A percentile compares a stretch with the other conserved stretches of the same genome.
phyloP scores from a whole-genome alignment of 2,329 filamentous ascomycete genomes.

The Parastagonospora avenae region DNA sequence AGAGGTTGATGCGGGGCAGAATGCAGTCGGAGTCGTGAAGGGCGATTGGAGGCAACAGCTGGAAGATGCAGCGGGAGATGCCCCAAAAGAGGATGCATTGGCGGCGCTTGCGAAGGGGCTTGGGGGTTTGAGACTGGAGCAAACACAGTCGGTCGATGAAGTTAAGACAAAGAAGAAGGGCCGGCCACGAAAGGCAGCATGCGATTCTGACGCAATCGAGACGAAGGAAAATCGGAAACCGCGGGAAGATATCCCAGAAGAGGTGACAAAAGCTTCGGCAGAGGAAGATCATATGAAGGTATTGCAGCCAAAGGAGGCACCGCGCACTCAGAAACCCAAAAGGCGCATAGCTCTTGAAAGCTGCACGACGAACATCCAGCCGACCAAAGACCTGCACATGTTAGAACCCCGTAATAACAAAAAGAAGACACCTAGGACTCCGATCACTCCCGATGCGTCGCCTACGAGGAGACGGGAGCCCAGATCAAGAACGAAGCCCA shows the following conservation, averaged over 20 bases:
- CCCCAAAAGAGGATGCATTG: slow-evolving; percentile 1
- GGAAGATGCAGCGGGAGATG: slow-evolving; percentile 5
- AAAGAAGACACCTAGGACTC: neutral
- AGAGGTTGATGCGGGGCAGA: slow-evolving; percentile 4
- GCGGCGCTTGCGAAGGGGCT: slow-evolving; percentile 7
- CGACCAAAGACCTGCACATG: neutral
- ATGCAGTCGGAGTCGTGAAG: slow-evolving; percentile 1
- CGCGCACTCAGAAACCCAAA: neutral
- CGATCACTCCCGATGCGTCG: slow-evolving; percentile 4
- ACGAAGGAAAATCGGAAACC: slow-evolving; percentile 7
- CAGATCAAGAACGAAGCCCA: slow-evolving; percentile 14
- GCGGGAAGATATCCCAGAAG: neutral
- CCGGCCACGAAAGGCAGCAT: slow-evolving; percentile 6
- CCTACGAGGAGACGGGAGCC: slow-evolving; percentile 12
- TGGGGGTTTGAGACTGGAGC: slow-evolving; percentile 7
- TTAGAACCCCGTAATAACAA: neutral
- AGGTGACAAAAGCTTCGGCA: neutral
- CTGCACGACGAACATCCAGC: neutral
- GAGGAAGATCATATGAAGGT: neutral
- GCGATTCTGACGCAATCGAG: neutral
- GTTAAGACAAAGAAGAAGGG: slow-evolving; percentile 9
- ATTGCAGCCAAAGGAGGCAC: neutral
- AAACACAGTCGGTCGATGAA: slow-evolving; percentile 5
- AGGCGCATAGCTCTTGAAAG: neutral
- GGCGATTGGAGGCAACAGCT: slow-evolving; percentile 8